Percentiles rank a stretch among this genome's conserved stretches.
These are phyloP conservation scores for Mucor saturninus DNA, from an alignment of 371 early-diverging fungal genomes.

Conservation along the genomic window DNA sequence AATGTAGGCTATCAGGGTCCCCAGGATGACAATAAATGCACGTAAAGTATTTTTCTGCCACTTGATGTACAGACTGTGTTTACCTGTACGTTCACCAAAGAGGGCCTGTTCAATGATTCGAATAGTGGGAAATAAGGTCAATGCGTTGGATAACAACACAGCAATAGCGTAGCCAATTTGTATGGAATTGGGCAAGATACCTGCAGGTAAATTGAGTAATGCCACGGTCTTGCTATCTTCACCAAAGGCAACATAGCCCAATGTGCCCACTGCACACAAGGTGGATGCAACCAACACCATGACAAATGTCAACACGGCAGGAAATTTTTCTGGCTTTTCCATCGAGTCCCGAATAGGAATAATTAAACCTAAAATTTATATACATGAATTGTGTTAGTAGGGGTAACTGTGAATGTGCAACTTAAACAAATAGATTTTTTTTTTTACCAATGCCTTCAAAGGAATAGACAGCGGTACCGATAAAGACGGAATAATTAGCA, in stretches of 20 bases:
- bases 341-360: constrained; percentile 91
- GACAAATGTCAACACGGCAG: constrained; percentile 70
- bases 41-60: constrained; percentile 90
- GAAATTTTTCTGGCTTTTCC: constrained; percentile 82
- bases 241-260: constrained; percentile 90
- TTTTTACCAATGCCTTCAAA: constrained; percentile 80
- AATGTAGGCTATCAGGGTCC: constrained; percentile 74
- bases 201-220: constrained; percentile 79
- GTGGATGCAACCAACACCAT: constrained; percentile 73
- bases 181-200: constrained; percentile 56
- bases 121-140: constrained; percentile 88
- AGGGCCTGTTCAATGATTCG: constrained; percentile 82
- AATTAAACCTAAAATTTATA: constrained; percentile 65
- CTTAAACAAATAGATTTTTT: no score
- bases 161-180: constrained; percentile 89
- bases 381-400: no score
- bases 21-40: constrained; percentile 63
- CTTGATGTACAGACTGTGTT: constrained; percentile 60
- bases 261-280: constrained; percentile 75
- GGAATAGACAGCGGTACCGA: constrained; percentile 93
- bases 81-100: constrained; percentile 55
- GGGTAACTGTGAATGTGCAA: no score
- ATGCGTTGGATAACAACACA: constrained; percentile 85
- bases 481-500: constrained; percentile 75
- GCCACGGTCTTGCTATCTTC: constrained; percentile 82